A percentile compares a stretch with the other conserved stretches of the same genome.
phyloP scores from a whole-genome alignment of 2,329 filamentous ascomycete species.

The Cladosporium oxysporum region DNA sequence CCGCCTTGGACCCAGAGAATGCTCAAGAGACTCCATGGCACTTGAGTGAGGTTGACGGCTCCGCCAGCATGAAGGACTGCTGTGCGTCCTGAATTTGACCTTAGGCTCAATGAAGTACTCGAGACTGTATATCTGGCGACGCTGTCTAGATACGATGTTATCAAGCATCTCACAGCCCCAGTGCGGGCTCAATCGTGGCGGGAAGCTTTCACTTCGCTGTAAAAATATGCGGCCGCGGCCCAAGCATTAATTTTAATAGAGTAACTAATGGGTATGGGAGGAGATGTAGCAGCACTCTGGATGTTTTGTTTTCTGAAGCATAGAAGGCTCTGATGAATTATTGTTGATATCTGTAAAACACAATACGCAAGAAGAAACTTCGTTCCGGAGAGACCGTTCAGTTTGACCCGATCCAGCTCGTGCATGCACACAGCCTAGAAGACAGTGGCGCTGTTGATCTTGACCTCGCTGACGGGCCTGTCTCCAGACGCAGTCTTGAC shows the following conservation, averaged over 20 bases:
- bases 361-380: neutral
- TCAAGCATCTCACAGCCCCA: no score
- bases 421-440: conserved; percentile 14
- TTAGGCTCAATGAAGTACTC: neutral
- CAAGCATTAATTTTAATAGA: no score
- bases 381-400: neutral
- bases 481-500: conserved; percentile 82
- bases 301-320: neutral
- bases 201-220: no score
- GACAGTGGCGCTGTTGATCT: conserved; percentile 54
- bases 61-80: neutral
- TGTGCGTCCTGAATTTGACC: neutral
- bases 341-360: neutral
- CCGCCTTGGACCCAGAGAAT: neutral
- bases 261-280: neutral
- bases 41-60: neutral
- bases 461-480: conserved; percentile 76
- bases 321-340: neutral
- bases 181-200: no score
- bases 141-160: no score
- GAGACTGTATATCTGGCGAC: no score
- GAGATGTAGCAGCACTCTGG: neutral
- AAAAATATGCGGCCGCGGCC: no score
- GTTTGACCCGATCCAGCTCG: neutral
- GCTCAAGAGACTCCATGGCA: no score